Conservation (phyloP, 2,329 filamentous ascomycete genomes). For the Stagonosporopsis vannaccii region DNA sequence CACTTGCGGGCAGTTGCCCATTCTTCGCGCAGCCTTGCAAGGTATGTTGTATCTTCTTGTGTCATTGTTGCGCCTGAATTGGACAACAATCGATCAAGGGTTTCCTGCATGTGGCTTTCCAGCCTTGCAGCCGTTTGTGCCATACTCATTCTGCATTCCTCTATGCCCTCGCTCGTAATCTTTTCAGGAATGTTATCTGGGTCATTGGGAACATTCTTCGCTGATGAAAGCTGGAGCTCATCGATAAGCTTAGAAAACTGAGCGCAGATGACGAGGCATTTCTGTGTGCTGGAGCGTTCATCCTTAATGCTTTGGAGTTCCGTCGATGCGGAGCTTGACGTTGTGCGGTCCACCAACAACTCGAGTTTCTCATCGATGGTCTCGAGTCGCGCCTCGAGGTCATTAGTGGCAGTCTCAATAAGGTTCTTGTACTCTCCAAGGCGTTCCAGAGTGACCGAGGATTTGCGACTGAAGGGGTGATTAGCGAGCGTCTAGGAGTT, state of each 20-base stretch:
- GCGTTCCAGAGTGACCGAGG: conserved; percentile 13
- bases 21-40: conserved; percentile 18
- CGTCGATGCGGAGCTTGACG: conserved; percentile 8
- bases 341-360: conserved; percentile 7
- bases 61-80: conserved; percentile 9
- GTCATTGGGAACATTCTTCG: neutral
- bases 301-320: conserved; percentile 16
- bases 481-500: neutral
- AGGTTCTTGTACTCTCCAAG: conserved; percentile 22
- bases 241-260: conserved; percentile 20
- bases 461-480: conserved; percentile 19
- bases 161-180: conserved; percentile 17
- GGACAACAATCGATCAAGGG: conserved; percentile 11
- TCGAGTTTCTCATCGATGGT: conserved; percentile 24
- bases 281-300: conserved; percentile 20
- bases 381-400: conserved; percentile 23
- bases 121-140: conserved; percentile 12
- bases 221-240: conserved; percentile 10
- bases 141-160: conserved; percentile 16
- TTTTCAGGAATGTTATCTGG: conserved; percentile 4
- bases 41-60: conserved; percentile 4
- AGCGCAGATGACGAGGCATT: conserved; percentile 20
- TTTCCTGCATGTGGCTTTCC: conserved; percentile 19
- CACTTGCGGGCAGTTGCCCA: conserved; percentile 16
- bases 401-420: conserved; percentile 20